Percentiles rank a stretch among this genome's conserved stretches.
Conservation (phyloP, 169 alveolate species). For the Plasmodium coatneyi region DNA sequence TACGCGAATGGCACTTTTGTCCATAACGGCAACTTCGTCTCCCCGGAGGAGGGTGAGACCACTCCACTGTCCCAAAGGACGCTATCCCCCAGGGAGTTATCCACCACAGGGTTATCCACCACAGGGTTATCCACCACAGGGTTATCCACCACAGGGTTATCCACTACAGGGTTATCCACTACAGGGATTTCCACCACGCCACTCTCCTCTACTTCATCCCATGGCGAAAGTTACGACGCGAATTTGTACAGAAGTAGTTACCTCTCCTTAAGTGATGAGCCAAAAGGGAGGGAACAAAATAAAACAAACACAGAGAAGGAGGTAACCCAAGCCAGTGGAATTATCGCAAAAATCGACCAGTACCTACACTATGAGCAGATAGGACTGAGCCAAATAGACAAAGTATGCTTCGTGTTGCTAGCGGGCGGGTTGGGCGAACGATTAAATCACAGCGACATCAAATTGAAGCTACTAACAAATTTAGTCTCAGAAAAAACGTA, state of each 20-base stretch:
- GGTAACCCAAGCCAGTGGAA: not conserved
- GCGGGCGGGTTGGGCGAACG: slow-evolving; percentile 97
- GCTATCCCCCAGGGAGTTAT: not conserved
- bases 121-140: not conserved
- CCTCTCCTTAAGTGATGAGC: not conserved
- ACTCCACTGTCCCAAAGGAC: not conserved
- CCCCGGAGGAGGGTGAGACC: not conserved
- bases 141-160: not conserved
- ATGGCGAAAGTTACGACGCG: not conserved
- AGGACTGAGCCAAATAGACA: slow-evolving; percentile 86
- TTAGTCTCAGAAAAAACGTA: slow-evolving; percentile 83
- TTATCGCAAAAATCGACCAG: slow-evolving; percentile 57
- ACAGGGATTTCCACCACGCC: not conserved
- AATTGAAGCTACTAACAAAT: slow-evolving; percentile 90
- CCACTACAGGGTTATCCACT: too few species aligned
- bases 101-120: not conserved
- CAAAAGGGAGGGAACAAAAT: not conserved
- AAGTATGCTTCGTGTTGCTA: slow-evolving; percentile 91
- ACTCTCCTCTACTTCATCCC: not conserved
- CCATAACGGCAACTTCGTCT: not conserved
- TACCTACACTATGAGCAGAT: slow-evolving; percentile 86
- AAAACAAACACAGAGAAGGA: not conserved
- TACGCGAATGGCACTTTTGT: not conserved
- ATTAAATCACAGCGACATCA: slow-evolving; percentile 91
- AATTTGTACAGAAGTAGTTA: not conserved